Evolutionary conservation across 148 eudicot species (phyloP), one percentile per base, ranked within the genome.

Genomic region (Polygonum aviculare): DNA sequence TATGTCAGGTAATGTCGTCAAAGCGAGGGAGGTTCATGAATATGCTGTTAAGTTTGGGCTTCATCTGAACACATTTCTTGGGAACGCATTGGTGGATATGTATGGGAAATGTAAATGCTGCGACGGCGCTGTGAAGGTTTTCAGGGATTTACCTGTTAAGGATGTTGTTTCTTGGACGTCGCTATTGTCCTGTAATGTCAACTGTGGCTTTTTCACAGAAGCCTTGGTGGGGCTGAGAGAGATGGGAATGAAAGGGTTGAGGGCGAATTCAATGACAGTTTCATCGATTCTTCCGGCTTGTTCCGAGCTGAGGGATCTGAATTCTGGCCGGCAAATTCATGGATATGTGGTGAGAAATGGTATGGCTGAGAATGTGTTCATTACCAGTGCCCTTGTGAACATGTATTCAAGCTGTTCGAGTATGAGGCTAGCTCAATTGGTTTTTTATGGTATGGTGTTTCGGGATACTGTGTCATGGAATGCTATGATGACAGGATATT

Each of bases 101-200:
- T 90, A 83, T 77, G 97, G 91, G 11, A 92, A 88, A 85, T 92
- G 97, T 18, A 86, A 73, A 85, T 83, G 41, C 4, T 73, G 35
- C 65, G 84, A 79, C 50, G 90, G 90, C 77, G 91, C 93, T 31
- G 72, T 31, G 22, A 75, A 69, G 38, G 93, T 88, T 67, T 90
- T 92, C 45, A 21, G 75, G 19, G 80, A 76, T 49, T 72, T 90
- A 85, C 79, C 12, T 14, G 77, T 80, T 6, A 90, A 79, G 82
- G 95, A 89, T 85, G 95, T 90, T 74, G 81, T 93, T 72, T 88
- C 97, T 79, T 93, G 97, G 97, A 93, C 95, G 11, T 89, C 95
- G 0, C 75, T 89, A 81, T 69, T 88, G 76, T 84, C 91, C 1
- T 89, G 93, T 76, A 84, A 81, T 87, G 85, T 89, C 19, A 84